Evolutionary conservation across 139 green algal genomes (phyloP), one percentile per base, ranked within the genome.

Genomic region (Yamagishiella unicocca): DNA sequence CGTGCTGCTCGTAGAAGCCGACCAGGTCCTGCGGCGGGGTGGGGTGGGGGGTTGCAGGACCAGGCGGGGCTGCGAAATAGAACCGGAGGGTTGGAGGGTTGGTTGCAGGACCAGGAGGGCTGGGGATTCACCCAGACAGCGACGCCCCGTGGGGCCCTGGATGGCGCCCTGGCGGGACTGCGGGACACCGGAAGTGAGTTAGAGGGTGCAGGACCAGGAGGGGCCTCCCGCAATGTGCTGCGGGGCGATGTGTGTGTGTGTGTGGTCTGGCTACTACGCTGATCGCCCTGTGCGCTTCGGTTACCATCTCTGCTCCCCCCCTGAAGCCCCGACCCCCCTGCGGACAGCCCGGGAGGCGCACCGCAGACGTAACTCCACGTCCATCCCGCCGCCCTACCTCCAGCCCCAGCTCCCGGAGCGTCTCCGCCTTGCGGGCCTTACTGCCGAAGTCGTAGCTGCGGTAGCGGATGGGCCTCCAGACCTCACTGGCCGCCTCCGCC

Each of bases 401-500:
- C 73, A 90, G 87, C 31, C 1, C 54, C 40, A 87, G 33, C n/a
- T 45, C 77, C 35, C 35, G 37, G 42, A 90, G 64, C 77, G 43
- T 25, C 54, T 7, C 67, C 37, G 90, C 90, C 82, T 92, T 92
- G 38, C 55, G 45, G 21, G 46, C 33, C 25, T 85, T 73, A 40
- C 33, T 54, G 17, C 33, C 80, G 50, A 85, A 91, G 38, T 43
- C 54, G 46, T 88, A 87, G 19, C 42, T 78, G 27, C 75, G 42
- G 45, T 72, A 53, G 22, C 75, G 35, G 33, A 93, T 83, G 31
- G 90, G 90, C 53, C n/a, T 35, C 90, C 90, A 93, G 1, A 77
- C 54, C 33, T 68, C 55, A 1, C 14, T 4, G 7, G 87, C 80
- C 25, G 91, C 91, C n/a, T 94, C 91, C 19, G 53, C 62, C 42